These are phyloP conservation scores for Steccherinum ochraceum DNA, from an alignment of 768 basidiomycete species.

Conservation along the genomic window DNA sequence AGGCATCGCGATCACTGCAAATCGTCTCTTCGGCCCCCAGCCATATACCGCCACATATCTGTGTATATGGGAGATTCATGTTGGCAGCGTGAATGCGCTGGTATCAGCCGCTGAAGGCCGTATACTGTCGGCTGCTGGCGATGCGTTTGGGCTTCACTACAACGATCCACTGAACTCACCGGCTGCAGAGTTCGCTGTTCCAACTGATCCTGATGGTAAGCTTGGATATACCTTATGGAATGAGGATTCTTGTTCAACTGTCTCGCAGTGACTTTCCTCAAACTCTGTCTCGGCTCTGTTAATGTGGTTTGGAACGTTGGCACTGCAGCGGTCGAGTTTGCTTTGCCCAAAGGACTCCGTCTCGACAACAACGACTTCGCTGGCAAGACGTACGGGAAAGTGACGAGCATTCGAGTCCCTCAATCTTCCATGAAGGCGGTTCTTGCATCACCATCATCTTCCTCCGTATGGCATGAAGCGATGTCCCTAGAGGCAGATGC, in stretches of 20 bases:
- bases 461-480: conserved; percentile 62
- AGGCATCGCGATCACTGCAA: conserved; percentile 76
- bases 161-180: conserved; percentile 77
- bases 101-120: conserved; percentile 49
- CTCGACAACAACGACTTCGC: conserved; percentile 74
- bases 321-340: conserved; percentile 46
- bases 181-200: conserved; percentile 55
- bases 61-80: conserved; percentile 87
- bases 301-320: conserved; percentile 52
- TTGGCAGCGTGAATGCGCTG: conserved; percentile 56
- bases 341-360: conserved; percentile 52
- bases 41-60: conserved; percentile 82
- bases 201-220: conserved; percentile 75
- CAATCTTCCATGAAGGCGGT: conserved; percentile 43
- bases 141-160: conserved; percentile 64
- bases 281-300: conserved; percentile 48
- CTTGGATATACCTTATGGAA: conserved; percentile 2
- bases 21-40: conserved; percentile 85
- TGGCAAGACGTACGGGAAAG: conserved; percentile 57
- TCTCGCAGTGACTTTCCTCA: conserved; percentile 75
- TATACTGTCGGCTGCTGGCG: conserved; percentile 43
- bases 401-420: conserved; percentile 56
- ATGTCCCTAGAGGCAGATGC: conserved; percentile 45
- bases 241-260: not conserved
- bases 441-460: conserved; percentile 31